Base-by-base conservation (phyloP, 495 filamentous ascomycete species). In the Hypoxylon fuscum region DNA sequence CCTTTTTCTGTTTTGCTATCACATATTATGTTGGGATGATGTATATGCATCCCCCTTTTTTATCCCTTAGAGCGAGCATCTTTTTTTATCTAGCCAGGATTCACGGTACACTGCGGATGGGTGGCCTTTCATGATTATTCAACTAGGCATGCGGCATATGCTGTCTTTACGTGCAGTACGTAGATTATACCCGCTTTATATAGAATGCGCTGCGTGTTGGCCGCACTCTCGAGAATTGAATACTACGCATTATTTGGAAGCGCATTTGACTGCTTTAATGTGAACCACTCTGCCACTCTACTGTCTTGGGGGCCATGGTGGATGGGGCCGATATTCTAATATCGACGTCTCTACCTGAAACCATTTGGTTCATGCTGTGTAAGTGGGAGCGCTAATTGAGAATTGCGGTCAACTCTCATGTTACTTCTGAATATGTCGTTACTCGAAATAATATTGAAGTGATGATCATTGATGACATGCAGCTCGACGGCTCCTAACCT, bases 141-240 rank as follows among this genome's bases (percentile, higher is more conserved):
- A 35, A 47, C 45, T 42, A 41, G 55, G 41, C 46, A 49, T 57
- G 35, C 42, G 32, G 42, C 53, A 57, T 14, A 41, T 34, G 46
- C 48, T 43, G 51, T 59, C 46, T 59, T 52, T 58, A 23, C 23
- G 27, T 47, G 29, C 60, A 35, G 41, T 64, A 55, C 55, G 48
- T 64, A 59, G 43, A 64, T 59, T 64, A 64, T 64, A 64, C 61
- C 61, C 61, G 58, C 18, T 55, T 50, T 59, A 59, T 48, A 64
- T 64, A 54, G 55, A 43, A 55, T 54, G 43, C n/a, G n/a, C 44
- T 55, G 20, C 29, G 38, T n/a, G 20, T 38, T 38, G 49, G 61
- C 17, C n/a, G 48, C 47, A 23, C 35, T 25, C 25, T 25, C 32
- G 42, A 38, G 55, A 64, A 51, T 53, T 31, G 55, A 55, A 31